These are phyloP conservation scores for Fraxinus sp. DNA, from an alignment of 305 asterid species.

Conservation along the genomic window DNA sequence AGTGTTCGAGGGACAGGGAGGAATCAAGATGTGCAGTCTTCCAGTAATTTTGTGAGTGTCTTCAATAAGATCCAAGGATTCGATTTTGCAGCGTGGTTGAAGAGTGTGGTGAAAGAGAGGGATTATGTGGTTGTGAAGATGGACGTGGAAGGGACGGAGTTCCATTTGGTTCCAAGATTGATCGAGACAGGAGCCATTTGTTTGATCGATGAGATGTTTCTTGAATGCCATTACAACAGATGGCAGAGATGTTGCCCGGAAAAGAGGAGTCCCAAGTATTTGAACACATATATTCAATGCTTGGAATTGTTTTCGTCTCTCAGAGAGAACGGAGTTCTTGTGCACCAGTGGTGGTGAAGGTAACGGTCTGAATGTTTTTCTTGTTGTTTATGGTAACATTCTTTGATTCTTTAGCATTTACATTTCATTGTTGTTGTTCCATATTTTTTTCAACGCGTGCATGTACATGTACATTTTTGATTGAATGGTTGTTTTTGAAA, in stretches of 20 bases:
- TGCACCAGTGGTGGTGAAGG: constrained; percentile 62
- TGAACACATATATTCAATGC: constrained; percentile 46
- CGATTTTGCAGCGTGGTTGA: constrained; percentile 56
- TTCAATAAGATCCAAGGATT: constrained; percentile 45
- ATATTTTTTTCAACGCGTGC: neutral
- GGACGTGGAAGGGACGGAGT: constrained; percentile 59
- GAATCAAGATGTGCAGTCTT: constrained; percentile 42
- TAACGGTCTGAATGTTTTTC: neutral
- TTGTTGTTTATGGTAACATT: neutral
- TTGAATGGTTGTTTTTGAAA: neutral
- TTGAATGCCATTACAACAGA: constrained; percentile 56
- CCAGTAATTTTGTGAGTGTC: constrained; percentile 29
- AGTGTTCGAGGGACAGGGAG: constrained; percentile 48
- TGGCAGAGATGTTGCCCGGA: constrained; percentile 54
- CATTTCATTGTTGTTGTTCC: neutral
- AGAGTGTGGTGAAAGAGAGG: constrained; percentile 23
- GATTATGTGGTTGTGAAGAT: constrained; percentile 56
- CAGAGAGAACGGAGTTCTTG: constrained; percentile 50
- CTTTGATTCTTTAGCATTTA: constrained; percentile 1
- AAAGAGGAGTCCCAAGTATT: constrained; percentile 37
- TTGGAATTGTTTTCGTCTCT: constrained; percentile 49
- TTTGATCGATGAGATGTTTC: constrained; percentile 59
- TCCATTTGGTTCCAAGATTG: constrained; percentile 45
- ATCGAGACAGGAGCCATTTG: constrained; percentile 52
- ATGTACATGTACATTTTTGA: neutral